phyloP scores from a whole-genome alignment of 75 land plant species.

The Isoetes taiwanensis region DNA sequence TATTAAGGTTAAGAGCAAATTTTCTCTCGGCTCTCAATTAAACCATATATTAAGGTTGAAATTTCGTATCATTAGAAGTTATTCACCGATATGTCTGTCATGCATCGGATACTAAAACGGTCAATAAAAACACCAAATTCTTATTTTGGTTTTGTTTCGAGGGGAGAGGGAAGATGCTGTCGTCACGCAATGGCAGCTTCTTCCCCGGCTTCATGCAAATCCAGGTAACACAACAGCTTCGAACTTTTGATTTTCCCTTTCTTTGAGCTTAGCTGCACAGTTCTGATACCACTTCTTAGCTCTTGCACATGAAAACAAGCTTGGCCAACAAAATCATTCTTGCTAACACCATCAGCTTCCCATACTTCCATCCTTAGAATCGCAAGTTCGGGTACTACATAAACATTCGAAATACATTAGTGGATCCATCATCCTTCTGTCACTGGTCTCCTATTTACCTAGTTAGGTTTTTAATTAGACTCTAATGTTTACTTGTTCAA shows the following conservation, averaged over 20 bases:
- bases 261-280: constrained; percentile 38
- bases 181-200: too few species aligned
- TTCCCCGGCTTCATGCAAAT: too few species aligned
- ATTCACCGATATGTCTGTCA: too few species aligned
- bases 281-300: constrained; percentile 46
- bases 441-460: not conserved
- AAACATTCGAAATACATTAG: not conserved
- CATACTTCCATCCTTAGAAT: constrained; percentile 23
- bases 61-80: too few species aligned
- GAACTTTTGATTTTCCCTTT: constrained; percentile 31
- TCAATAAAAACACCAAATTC: too few species aligned
- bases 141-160: too few species aligned
- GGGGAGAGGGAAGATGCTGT: too few species aligned
- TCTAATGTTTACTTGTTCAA: not conserved
- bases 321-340: constrained; percentile 74
- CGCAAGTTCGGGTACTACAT: constrained; percentile 28
- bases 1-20: too few species aligned
- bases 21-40: too few species aligned
- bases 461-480: not conserved
- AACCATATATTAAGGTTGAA: too few species aligned
- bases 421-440: not conserved
- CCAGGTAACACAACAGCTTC: constrained; percentile 13
- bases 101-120: too few species aligned
- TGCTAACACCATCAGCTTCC: constrained; percentile 34
- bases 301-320: constrained; percentile 65